Base-by-base conservation (phyloP, 768 basidiomycete genomes). In the Termitomyces heimii region DNA sequence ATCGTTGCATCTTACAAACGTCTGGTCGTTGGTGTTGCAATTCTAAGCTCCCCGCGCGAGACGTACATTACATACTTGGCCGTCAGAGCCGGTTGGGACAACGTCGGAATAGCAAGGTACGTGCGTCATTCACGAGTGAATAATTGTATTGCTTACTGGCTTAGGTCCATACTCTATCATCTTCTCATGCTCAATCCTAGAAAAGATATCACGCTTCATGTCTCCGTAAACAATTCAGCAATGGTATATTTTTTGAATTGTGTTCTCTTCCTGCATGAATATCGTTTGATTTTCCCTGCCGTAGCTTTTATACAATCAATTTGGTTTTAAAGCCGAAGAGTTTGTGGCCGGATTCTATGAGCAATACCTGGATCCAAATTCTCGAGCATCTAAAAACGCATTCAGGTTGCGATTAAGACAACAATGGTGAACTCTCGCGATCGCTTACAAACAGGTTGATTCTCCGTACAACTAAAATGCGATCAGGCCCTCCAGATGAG, bases 261-360 rank as follows among this genome's bases (percentile, higher is more conserved):
- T 44, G 46, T 22, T 12, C 37, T 48, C 26, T 37, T 44, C 35
- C 48, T 14, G 4, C 43, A n/a, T 26, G 24, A 46, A 66, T 61
- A 3, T 37, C 3, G 31, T 34, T 37, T 31, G 42, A 44, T 20
- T 22, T 39, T 54, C 29, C 40, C 35, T n/a, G 32, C 6, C 49
- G n/a, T 52, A 91, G 89, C 71, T 92, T 4, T 69, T 93, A 18
- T 93, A 92, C 71, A 92, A 93, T 60, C 85, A 83, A 50, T 92
- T 93, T 63, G 90, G 91, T 28, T 92, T 93, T 77, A 92, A 93
- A 62, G 87, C 88, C 0, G 90, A 92, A 70, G 89, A 88, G 65
- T 92, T 92, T 58, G 78, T 92, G 22, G 83, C 82, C 22, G 88
- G 87, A 20, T 92, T 93, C 64, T 93, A 93, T 62, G 86, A 89